Evolutionary conservation across 2,329 filamentous ascomycete genomes (phyloP).

Genomic region (Xylariales sp.): DNA sequence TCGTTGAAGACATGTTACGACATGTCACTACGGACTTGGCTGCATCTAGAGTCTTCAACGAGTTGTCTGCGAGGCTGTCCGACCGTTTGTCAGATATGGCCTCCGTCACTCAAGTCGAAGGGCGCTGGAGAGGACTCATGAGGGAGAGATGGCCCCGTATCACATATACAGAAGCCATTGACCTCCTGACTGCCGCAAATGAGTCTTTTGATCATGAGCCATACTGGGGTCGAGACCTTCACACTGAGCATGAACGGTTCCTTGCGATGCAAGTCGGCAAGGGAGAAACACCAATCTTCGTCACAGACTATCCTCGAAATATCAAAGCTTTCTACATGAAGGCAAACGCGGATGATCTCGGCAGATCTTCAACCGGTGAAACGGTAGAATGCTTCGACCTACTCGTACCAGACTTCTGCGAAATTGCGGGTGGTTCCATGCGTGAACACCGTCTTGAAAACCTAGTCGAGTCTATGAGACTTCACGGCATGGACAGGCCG

Average conservation of each 20-base stretch:
- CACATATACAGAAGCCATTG: conserved; percentile 75
- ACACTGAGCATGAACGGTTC: conserved; percentile 89
- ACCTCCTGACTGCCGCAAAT: conserved; percentile 57
- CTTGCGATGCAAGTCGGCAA: conserved; percentile 58
- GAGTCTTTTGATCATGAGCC: conserved; percentile 64
- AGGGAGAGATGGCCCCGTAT: conserved; percentile 67
- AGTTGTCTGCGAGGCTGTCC: conserved; percentile 36
- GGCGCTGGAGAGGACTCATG: conserved; percentile 69
- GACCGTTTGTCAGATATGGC: conserved; percentile 41
- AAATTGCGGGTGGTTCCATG: conserved; percentile 84
- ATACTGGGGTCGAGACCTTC: conserved; percentile 68
- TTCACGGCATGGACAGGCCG: conserved; percentile 52
- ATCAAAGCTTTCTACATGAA: conserved; percentile 93
- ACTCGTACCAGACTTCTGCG: conserved; percentile 77
- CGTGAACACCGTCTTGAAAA: conserved; percentile 73
- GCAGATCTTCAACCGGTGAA: conserved; percentile 19
- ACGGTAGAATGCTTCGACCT: conserved; percentile 91
- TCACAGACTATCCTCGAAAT: conserved; percentile 84
- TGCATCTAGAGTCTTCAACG: conserved; percentile 36
- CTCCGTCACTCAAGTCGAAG: conserved; percentile 47
- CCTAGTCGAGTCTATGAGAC: conserved; percentile 66
- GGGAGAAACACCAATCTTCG: conserved; percentile 67
- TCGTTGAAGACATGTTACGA: conserved; percentile 76
- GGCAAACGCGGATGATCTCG: conserved; percentile 12
- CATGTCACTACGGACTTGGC: conserved; percentile 38